phyloP scores from a whole-genome alignment of 306 rosid species.

The Nissolia schottii region DNA sequence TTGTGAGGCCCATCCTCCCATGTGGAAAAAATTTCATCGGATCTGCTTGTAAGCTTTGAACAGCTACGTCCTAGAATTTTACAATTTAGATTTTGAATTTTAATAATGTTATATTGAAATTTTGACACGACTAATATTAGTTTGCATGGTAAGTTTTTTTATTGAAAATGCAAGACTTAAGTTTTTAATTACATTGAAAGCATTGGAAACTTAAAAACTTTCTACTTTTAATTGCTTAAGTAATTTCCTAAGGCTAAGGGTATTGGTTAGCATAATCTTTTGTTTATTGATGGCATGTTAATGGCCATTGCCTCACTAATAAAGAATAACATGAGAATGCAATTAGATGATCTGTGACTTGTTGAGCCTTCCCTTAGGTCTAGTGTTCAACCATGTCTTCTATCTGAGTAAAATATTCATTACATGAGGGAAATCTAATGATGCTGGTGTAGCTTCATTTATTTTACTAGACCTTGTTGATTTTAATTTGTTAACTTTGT shows the following conservation, averaged over 20 bases:
- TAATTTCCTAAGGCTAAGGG: no score
- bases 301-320: not conserved
- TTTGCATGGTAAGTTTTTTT: not conserved
- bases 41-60: conserved; percentile 12
- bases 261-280: no score
- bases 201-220: no score
- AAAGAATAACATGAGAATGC: not conserved
- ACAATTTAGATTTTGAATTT: conserved; percentile 20
- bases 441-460: not conserved
- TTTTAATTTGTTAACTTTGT: no score
- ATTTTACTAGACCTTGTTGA: no score
- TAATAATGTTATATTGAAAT: conserved; percentile 16
- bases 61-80: not conserved
- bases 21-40: not conserved
- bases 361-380: not conserved
- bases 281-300: no score
- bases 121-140: conserved; percentile 20
- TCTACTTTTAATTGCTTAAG: no score
- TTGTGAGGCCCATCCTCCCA: conserved; percentile 1
- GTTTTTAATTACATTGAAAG: no score
- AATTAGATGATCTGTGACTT: not conserved
- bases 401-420: not conserved
- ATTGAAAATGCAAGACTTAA: no score
- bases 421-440: not conserved
- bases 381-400: not conserved